Evolutionary conservation across 2,329 filamentous ascomycete genomes (phyloP), one percentile per base, ranked within the genome.

Genomic region (Hymenoscyphus fraxineus): DNA sequence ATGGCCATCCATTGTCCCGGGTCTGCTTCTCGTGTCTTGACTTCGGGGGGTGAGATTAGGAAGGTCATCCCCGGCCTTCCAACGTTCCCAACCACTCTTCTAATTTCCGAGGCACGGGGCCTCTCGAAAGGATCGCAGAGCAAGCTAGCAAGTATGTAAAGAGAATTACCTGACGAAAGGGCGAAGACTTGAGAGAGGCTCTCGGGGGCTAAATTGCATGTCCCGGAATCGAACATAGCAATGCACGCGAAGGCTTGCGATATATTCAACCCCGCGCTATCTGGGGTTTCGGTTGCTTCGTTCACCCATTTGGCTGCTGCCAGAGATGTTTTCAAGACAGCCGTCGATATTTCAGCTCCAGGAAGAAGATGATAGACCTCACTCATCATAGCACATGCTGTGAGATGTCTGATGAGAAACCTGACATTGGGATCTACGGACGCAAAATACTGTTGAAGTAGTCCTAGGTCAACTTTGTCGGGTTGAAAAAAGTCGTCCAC

Each of bases 141-240:
- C 4, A 75, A 27, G 2, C 65, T 13, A 1, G 62, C 57, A 12
- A 69, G 65, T 2, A 74, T 66, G 40, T 63, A 74, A 1, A 74
- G 64, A 3, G 72, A 74, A 61, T 74, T 70, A 10, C 67, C 69
- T 3, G 66, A 69, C 0, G 69, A 70, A 54, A 75, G 68, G 3
- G 73, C 72, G 27, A 74, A 66, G 19, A 56, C 65, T 16, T 64
- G 40, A 6, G 15, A 31, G 15, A 63, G 9, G 27, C 39, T 44
- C 1, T 56, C 38, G 2, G 64, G 61, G 16, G 61, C 44, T 7
- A 59, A 12, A 54, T 63, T 58, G 27, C 56, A 63, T 0, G 35
- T 63, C 19, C 65, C 67, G 16, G 67, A 63, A 10, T 68, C 65
- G 10, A 63, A 59, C 56, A 59, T 59, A 2, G 61, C 55, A 7